A percentile compares a stretch with the other conserved stretches of the same genome.
phyloP scores from a whole-genome alignment of 495 filamentous ascomycete species.

The Sordaria brevicollis region DNA sequence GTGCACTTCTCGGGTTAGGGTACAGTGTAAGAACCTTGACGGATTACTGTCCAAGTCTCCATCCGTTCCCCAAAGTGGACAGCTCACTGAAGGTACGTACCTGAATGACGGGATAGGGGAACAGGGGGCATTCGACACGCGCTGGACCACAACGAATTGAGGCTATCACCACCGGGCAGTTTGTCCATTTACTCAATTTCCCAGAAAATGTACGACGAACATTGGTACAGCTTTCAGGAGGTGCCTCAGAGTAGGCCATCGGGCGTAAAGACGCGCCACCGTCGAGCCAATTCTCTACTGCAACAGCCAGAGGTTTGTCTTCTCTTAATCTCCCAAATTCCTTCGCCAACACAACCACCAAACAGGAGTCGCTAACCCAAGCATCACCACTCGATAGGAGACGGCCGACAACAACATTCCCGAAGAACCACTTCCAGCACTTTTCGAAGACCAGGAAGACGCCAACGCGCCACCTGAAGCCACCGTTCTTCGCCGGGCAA shows the following conservation, averaged over 20 bases:
- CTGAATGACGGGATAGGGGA: neutral
- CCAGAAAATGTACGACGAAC: conserved; percentile 59
- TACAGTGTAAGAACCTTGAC: neutral
- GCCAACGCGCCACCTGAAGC: conserved; percentile 49
- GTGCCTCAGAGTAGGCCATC: conserved; percentile 31
- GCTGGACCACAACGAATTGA: neutral
- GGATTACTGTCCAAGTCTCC: neutral
- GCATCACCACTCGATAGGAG: conserved; percentile 20
- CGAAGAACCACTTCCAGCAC: conserved; percentile 30
- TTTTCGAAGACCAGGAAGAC: conserved; percentile 41
- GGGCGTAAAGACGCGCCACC: conserved; percentile 34
- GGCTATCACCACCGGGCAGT: neutral
- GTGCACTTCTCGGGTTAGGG: neutral
- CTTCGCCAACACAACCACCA: neutral
- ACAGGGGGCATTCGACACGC: neutral
- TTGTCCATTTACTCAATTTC: neutral
- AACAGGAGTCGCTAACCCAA: neutral
- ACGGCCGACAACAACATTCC: conserved; percentile 26
- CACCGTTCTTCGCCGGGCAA: conserved; percentile 52
- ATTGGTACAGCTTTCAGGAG: conserved; percentile 58
- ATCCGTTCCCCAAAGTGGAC: neutral
- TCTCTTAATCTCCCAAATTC: neutral
- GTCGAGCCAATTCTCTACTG: conserved; percentile 52
- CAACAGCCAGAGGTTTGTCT: conserved; percentile 55
- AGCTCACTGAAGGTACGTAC: neutral